phyloP scores from a whole-genome alignment of 371 early-diverging fungal species.

The Rhizopus sp. region DNA sequence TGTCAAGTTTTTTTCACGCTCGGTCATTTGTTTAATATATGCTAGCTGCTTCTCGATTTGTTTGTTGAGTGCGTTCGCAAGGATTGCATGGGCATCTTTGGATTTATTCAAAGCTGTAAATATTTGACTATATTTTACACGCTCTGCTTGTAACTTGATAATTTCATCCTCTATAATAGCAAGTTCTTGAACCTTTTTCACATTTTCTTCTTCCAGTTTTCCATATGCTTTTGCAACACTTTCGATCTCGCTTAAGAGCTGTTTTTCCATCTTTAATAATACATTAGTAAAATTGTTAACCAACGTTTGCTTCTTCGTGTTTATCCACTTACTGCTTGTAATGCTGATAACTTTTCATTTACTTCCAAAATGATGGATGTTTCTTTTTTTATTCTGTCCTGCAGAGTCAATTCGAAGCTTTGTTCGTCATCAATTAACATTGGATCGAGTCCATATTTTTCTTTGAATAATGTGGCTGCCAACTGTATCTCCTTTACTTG shows the following conservation, averaged over 20 bases:
- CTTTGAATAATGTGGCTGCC: conserved; percentile 19
- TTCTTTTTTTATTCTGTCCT: conserved; percentile 32
- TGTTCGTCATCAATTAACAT: conserved; percentile 8
- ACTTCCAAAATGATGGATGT: conserved; percentile 13
- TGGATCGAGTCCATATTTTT: conserved; percentile 23
- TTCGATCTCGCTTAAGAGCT: conserved; percentile 79
- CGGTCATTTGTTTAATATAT: conserved; percentile 42
- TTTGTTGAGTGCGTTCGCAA: conserved; percentile 29
- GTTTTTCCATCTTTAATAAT: conserved; percentile 48
- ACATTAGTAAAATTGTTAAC: neutral
- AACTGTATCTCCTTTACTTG: conserved; percentile 14
- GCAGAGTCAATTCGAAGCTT: conserved; percentile 22
- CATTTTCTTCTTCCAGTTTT: conserved; percentile 79
- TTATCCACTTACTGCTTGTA: conserved; percentile 15
- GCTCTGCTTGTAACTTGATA: conserved; percentile 69
- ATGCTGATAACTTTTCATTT: conserved; percentile 9
- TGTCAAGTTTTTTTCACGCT: conserved; percentile 32
- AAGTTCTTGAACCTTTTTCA: conserved; percentile 72
- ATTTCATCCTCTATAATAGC: conserved; percentile 78
- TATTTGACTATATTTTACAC: conserved; percentile 44
- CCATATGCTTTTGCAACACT: conserved; percentile 79
- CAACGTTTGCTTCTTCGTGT: neutral
- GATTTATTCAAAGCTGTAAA: conserved; percentile 40
- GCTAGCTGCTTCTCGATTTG: conserved; percentile 47
- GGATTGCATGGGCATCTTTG: conserved; percentile 40